These are phyloP conservation scores for Stereum hirsutum DNA, from an alignment of 1,284 basidiomycete genomes.

Conservation along the genomic window DNA sequence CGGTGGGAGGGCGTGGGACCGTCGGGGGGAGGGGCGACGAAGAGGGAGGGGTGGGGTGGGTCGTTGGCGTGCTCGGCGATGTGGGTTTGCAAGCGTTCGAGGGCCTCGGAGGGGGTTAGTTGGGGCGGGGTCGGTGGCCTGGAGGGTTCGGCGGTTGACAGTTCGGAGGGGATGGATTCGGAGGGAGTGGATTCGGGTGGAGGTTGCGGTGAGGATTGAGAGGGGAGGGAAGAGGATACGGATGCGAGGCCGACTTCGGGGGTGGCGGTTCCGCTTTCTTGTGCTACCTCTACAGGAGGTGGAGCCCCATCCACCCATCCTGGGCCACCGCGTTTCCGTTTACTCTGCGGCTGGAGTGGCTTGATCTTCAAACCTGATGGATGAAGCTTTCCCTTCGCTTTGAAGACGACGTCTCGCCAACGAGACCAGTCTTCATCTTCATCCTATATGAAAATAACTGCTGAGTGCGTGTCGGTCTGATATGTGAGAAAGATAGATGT, in stretches of 20 bases:
- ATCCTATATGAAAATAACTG: constrained; percentile 38
- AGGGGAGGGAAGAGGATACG: no score
- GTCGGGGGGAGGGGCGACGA: constrained; percentile 10
- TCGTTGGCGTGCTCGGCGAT: background rate
- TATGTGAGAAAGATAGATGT: background rate
- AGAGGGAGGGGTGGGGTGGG: constrained; percentile 3
- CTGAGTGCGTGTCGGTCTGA: background rate
- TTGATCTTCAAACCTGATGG: constrained; percentile 39
- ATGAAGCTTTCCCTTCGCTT: constrained; percentile 51
- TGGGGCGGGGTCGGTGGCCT: constrained; percentile 5
- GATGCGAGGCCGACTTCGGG: no score
- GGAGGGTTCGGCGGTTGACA: no score
- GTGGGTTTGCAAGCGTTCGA: constrained; percentile 9
- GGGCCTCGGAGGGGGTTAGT: constrained; percentile 14
- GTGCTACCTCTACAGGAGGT: no score
- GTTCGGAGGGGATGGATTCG: no score
- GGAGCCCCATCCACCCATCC: constrained; percentile 13
- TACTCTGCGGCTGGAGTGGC: constrained; percentile 48
- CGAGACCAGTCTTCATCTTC: constrained; percentile 89
- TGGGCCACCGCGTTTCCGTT: constrained; percentile 45
- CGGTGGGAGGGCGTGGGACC: constrained; percentile 9
- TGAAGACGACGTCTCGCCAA: constrained; percentile 79
- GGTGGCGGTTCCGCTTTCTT: background rate
- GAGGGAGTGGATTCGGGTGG: no score
- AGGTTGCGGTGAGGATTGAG: no score